Conservation (phyloP, 371 early-diverging fungal genomes). For the Smittium mucronatum region DNA sequence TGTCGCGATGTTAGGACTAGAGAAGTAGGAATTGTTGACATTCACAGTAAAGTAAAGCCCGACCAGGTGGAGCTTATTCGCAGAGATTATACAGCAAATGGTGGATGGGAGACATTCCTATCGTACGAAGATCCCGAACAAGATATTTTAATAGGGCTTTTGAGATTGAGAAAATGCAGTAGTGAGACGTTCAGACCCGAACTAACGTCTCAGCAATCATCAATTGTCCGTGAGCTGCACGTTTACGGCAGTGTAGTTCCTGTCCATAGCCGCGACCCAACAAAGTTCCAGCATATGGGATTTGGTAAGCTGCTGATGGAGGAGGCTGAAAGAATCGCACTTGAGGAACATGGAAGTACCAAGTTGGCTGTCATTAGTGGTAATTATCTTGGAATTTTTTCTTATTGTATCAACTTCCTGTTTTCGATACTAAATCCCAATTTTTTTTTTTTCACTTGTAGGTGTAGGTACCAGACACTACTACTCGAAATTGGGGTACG, state of each 20-base stretch:
- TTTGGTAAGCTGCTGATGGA: conserved; percentile 98
- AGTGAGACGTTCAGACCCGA: conserved; percentile 85
- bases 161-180: conserved; percentile 95
- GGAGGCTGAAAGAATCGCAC: conserved; percentile 98
- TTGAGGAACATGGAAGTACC: conserved; percentile 92
- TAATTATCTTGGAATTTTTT: background rate
- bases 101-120: conserved; percentile 99
- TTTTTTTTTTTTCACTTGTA: background rate
- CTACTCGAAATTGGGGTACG: conserved; percentile 97
- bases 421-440: too few relatives aligned
- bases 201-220: conserved; percentile 58
- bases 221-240: conserved; percentile 97
- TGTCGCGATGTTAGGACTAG: conserved; percentile 99
- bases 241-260: conserved; percentile 99
- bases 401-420: too few relatives aligned
- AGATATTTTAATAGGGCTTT: conserved; percentile 96
- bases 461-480: conserved; percentile 96
- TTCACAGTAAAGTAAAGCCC: conserved; percentile 89
- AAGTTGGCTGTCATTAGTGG: conserved; percentile 97
- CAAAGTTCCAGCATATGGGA: conserved; percentile 99
- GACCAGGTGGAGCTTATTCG: conserved; percentile 95
- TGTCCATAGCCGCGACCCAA: conserved; percentile 89
- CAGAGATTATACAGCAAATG: conserved; percentile 97
- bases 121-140: conserved; percentile 97
- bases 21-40: conserved; percentile 99